Conservation (phyloP, 2,329 filamentous ascomycete species). For the Epichloe baconii region DNA sequence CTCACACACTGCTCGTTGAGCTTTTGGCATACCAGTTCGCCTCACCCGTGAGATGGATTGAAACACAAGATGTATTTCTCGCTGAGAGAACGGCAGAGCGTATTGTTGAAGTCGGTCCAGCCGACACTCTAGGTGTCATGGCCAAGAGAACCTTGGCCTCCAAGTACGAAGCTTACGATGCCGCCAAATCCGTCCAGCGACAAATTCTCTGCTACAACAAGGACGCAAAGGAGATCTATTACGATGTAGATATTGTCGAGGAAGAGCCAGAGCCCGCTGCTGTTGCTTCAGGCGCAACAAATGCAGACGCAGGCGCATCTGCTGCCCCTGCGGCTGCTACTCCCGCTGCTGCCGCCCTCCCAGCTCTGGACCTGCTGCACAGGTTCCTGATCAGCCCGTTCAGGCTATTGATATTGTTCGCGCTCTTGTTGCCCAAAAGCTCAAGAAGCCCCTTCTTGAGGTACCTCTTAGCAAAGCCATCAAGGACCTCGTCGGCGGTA, state of each 20-base stretch:
- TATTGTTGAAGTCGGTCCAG: constrained; percentile 93
- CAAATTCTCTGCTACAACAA: constrained; percentile 99
- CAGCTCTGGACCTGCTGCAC: constrained; percentile 72
- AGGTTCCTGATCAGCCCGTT: constrained; percentile 76
- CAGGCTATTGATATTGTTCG: constrained; percentile 82
- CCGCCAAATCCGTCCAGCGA: constrained; percentile 87
- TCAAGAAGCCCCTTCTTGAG: constrained; percentile 86
- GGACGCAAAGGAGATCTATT: constrained; percentile 98
- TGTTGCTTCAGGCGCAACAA: constrained; percentile 32
- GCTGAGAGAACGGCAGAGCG: constrained; percentile 91
- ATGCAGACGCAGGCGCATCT: constrained; percentile 39
- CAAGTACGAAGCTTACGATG: constrained; percentile 98
- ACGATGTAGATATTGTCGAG: constrained; percentile 89
- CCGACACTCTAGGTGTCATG: constrained; percentile 95
- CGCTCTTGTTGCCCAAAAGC: constrained; percentile 84
- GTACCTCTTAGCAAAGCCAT: constrained; percentile 93
- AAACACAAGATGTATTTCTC: constrained; percentile 98
- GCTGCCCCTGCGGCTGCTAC: constrained; percentile 41
- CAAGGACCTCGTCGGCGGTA: constrained; percentile 95
- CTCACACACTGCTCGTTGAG: constrained; percentile 95
- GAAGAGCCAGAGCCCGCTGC: constrained; percentile 64
- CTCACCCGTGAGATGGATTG: constrained; percentile 98
- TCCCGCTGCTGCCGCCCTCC: constrained; percentile 44
- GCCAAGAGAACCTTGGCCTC: constrained; percentile 88
- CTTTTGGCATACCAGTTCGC: constrained; percentile 98